Evolutionary conservation across 1,139 yeast genomes (phyloP).

Genomic region (Torulaspora globosa): DNA sequence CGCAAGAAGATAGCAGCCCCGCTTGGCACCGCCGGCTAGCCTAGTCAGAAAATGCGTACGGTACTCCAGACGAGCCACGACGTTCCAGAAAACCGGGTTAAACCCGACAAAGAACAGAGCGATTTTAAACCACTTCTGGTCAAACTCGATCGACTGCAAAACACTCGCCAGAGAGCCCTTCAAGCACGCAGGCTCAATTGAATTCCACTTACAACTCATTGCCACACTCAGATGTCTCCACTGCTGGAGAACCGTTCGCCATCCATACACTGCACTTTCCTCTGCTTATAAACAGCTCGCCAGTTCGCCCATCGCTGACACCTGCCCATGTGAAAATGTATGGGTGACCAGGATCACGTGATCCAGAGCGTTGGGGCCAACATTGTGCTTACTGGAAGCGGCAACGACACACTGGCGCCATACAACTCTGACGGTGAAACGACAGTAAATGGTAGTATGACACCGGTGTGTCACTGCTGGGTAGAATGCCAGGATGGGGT

Average conservation of each 20-base stretch:
- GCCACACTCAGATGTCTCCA: background rate
- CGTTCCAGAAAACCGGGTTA: slow-evolving; percentile 94
- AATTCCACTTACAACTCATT: slow-evolving; percentile 8
- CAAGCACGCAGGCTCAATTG: slow-evolving; percentile 4
- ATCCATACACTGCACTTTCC: too few species aligned
- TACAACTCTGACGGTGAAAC: slow-evolving; percentile 1
- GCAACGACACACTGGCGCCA: slow-evolving; percentile 8
- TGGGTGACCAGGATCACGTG: slow-evolving; percentile 3
- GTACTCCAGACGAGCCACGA: slow-evolving; percentile 83
- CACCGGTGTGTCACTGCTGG: background rate
- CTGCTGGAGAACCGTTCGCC: too few species aligned
- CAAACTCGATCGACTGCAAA: slow-evolving; percentile 9
- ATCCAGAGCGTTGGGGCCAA: background rate
- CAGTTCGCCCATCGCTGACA: background rate
- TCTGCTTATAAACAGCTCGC: background rate
- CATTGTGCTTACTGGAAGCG: slow-evolving; percentile 15
- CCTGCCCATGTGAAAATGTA: slow-evolving; percentile 9
- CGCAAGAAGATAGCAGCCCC: slow-evolving; percentile 84
- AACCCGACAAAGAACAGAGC: slow-evolving; percentile 66
- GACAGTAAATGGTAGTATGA: background rate
- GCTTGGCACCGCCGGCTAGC: slow-evolving; percentile 55
- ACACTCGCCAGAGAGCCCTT: slow-evolving; percentile 3
- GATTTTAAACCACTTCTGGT: slow-evolving; percentile 24
- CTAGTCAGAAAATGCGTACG: slow-evolving; percentile 70
- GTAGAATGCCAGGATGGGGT: background rate